Percentiles rank a stretch among this genome's conserved stretches.
These are phyloP conservation scores for Pyrus hybrid DNA, from an alignment of 331 rosid species.

Conservation along the genomic window DNA sequence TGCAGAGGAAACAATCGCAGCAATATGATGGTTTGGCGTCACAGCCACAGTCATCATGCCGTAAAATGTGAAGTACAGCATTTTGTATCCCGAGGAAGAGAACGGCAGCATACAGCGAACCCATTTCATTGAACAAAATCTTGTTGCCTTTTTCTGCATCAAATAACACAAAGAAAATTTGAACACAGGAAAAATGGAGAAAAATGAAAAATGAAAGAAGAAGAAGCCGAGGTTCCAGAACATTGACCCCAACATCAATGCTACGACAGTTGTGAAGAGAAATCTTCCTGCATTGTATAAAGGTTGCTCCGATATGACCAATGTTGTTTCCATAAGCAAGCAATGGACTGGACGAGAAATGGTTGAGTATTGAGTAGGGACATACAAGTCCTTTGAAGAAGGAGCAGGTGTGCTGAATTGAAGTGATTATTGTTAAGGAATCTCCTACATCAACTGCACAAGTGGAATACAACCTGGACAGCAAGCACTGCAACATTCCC, in stretches of 20 bases:
- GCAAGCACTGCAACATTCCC: too few species aligned
- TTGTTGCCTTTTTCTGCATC: constrained; percentile 34
- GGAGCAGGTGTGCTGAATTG: constrained; percentile 28
- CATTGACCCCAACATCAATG: constrained; percentile 62
- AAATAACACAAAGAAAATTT: not conserved
- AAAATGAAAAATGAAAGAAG: not conserved
- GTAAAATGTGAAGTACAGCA: constrained; percentile 54
- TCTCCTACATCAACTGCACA: too few species aligned
- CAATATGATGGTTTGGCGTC: constrained; percentile 61
- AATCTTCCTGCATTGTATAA: constrained; percentile 56
- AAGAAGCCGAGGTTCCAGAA: constrained; percentile 62
- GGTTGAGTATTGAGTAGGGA: constrained; percentile 40
- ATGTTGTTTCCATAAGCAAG: constrained; percentile 90
- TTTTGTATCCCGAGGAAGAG: constrained; percentile 64
- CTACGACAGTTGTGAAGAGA: constrained; percentile 39
- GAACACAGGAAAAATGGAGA: not conserved
- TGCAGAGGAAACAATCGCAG: constrained; percentile 38
- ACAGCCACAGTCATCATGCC: constrained; percentile 74
- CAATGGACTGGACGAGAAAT: constrained; percentile 39
- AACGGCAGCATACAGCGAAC: constrained; percentile 51
- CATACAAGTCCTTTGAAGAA: constrained; percentile 28
- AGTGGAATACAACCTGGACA: too few species aligned
- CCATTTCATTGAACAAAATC: constrained; percentile 51
- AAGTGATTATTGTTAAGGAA: too few species aligned
- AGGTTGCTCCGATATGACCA: constrained; percentile 78